These are phyloP conservation scores for Westerdykella ornata DNA, from an alignment of 2,329 filamentous ascomycete species.

Conservation along the genomic window DNA sequence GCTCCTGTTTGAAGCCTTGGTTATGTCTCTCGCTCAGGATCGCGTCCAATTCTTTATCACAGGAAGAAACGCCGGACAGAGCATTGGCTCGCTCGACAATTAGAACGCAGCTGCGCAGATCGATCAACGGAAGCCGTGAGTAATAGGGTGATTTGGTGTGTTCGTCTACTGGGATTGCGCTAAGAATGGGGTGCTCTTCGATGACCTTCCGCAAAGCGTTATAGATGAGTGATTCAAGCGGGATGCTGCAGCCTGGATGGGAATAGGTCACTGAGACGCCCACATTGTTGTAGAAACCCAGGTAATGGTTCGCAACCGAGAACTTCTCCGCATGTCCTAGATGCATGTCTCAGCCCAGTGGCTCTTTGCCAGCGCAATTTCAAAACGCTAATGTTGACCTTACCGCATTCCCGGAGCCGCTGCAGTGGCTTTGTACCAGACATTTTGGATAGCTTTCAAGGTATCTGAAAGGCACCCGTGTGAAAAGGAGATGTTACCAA, in stretches of 20 bases:
- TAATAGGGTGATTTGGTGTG: conserved; percentile 40
- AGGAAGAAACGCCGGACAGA: conserved; percentile 2
- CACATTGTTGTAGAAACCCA: conserved; percentile 43
- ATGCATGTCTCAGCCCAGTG: too few species aligned
- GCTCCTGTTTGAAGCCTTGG: conserved; percentile 29
- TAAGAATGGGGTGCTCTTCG: conserved; percentile 39
- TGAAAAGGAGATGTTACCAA: too few species aligned
- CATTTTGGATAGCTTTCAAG: too few species aligned
- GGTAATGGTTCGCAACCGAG: conserved; percentile 40
- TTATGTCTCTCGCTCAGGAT: conserved; percentile 41
- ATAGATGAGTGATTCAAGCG: conserved; percentile 31
- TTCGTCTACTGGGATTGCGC: conserved; percentile 39
- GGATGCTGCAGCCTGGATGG: background rate
- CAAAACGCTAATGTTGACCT: too few species aligned
- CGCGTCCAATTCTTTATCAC: conserved; percentile 39
- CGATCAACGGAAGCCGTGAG: conserved; percentile 39
- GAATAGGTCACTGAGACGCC: conserved; percentile 34
- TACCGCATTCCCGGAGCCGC: too few species aligned
- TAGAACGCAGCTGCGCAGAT: conserved; percentile 36
- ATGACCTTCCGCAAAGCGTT: conserved; percentile 35
- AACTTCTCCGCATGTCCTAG: conserved; percentile 42
- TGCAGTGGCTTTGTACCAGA: too few species aligned
- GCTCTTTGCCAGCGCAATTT: too few species aligned
- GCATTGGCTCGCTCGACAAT: conserved; percentile 22
- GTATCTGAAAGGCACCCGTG: too few species aligned